phyloP scores from a whole-genome alignment of 2,329 filamentous ascomycete genomes.

The Cercospora zeae-maydis region DNA sequence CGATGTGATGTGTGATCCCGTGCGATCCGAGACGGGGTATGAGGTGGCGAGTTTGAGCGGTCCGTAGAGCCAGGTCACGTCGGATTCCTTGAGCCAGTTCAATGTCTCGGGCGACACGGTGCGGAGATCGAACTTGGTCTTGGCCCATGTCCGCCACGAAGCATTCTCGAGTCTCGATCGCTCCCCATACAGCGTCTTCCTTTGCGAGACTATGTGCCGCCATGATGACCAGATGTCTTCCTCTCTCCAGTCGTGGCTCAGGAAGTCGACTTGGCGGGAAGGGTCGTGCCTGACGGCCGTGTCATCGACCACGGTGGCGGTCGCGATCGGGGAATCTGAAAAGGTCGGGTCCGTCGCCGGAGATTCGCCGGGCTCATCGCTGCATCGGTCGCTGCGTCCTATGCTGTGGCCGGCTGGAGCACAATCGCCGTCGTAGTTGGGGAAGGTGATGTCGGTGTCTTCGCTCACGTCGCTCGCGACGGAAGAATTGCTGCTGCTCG shows the following conservation, averaged over 20 bases:
- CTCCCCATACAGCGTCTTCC: slow-evolving; percentile 70
- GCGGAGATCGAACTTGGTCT: slow-evolving; percentile 78
- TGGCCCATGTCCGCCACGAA: slow-evolving; percentile 95
- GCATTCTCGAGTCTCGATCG: slow-evolving; percentile 85
- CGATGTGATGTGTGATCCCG: slow-evolving; percentile 49
- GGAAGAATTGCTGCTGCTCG: slow-evolving; percentile 55
- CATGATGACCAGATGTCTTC: slow-evolving; percentile 98
- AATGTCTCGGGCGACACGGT: slow-evolving; percentile 88
- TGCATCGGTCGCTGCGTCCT: slow-evolving; percentile 19
- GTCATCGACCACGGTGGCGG: slow-evolving; percentile 71
- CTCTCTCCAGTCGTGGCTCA: slow-evolving; percentile 89
- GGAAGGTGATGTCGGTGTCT: slow-evolving; percentile 47
- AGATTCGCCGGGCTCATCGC: slow-evolving; percentile 24
- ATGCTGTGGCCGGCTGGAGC: slow-evolving; percentile 6
- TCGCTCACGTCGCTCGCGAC: slow-evolving; percentile 55
- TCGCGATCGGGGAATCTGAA: slow-evolving; percentile 56
- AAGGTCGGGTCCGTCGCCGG: slow-evolving; percentile 54
- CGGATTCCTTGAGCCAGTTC: slow-evolving; percentile 96
- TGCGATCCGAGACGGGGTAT: slow-evolving; percentile 47
- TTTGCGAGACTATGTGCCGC: slow-evolving; percentile 82
- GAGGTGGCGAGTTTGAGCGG: slow-evolving; percentile 73
- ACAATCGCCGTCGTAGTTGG: slow-evolving; percentile 40
- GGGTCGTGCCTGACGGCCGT: slow-evolving; percentile 69
- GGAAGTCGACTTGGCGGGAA: slow-evolving; percentile 88
- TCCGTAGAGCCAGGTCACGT: slow-evolving; percentile 96